phyloP scores from a whole-genome alignment of 1,284 basidiomycete genomes.

The Wallemia mellicola region DNA sequence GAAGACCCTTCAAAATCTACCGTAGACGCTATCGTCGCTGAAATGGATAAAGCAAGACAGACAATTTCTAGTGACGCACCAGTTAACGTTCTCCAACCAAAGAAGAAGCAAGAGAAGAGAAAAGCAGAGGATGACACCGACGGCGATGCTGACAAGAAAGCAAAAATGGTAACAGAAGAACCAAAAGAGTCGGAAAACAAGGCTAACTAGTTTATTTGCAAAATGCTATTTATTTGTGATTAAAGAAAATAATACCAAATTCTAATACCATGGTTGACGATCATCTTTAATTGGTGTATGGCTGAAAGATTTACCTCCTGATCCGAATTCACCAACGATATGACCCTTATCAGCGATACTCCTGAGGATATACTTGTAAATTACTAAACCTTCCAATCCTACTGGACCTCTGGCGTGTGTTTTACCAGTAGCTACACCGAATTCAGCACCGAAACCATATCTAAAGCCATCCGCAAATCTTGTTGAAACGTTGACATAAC shows the following conservation, averaged over 20 bases:
- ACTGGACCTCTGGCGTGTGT: slow-evolving; percentile 94
- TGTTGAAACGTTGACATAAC: slow-evolving; percentile 79
- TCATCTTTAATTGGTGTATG: not conserved
- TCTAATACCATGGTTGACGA: not conserved
- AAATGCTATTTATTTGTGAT: not conserved
- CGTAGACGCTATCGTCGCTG: slow-evolving; percentile 35
- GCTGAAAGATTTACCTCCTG: slow-evolving; percentile 39
- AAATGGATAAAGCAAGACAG: slow-evolving; percentile 21
- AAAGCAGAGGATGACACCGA: not conserved
- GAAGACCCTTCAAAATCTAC: slow-evolving; percentile 20
- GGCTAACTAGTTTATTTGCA: not conserved
- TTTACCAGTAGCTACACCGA: slow-evolving; percentile 84
- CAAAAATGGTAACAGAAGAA: slow-evolving; percentile 2
- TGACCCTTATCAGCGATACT: slow-evolving; percentile 43
- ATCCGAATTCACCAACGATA: slow-evolving; percentile 47
- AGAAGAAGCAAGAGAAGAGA: slow-evolving; percentile 29
- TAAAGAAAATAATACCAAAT: not conserved
- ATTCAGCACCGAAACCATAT: slow-evolving; percentile 91
- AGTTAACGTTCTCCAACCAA: slow-evolving; percentile 48
- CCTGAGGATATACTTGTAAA: slow-evolving; percentile 72
- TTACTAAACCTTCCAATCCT: slow-evolving; percentile 74
- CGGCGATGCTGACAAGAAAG: slow-evolving; percentile 4
- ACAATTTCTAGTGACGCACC: slow-evolving; percentile 13
- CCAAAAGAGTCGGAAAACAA: slow-evolving; percentile 6
- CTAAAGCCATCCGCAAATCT: slow-evolving; percentile 91